These are phyloP conservation scores for Solanum etuberosum DNA, from an alignment of 257 asterid species.

Conservation along the genomic window DNA sequence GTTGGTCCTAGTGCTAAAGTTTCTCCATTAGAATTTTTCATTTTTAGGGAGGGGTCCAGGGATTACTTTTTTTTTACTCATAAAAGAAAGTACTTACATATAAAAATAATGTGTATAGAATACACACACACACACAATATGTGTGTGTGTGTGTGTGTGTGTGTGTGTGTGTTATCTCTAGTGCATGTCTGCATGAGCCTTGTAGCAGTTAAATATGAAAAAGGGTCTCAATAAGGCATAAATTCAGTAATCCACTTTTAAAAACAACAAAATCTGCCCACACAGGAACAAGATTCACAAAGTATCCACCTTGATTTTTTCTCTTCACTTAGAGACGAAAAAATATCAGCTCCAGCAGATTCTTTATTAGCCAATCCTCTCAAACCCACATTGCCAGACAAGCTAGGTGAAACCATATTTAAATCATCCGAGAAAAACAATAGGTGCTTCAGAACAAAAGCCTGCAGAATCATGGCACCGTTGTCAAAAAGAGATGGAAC, in stretches of 20 bases:
- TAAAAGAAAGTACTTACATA: neutral
- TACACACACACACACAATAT: neutral
- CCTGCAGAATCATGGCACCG: slow-evolving; percentile 50
- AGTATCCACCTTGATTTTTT: slow-evolving; percentile 25
- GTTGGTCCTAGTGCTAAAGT: neutral
- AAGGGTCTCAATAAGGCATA: neutral
- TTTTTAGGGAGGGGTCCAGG: neutral
- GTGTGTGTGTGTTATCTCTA: neutral
- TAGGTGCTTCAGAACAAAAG: slow-evolving; percentile 85
- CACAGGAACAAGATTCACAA: neutral
- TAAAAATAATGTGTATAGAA: neutral
- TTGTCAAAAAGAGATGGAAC: slow-evolving; percentile 8
- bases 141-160: too few relatives aligned
- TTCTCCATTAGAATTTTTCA: neutral
- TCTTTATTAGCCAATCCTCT: slow-evolving; percentile 31
- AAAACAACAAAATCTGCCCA: neutral
- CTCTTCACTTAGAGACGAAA: slow-evolving; percentile 63
- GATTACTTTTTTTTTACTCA: neutral
- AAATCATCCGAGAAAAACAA: slow-evolving; percentile 51
- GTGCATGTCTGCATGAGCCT: neutral
- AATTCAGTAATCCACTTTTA: neutral
- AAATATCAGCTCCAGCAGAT: slow-evolving; percentile 46
- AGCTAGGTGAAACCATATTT: slow-evolving; percentile 19
- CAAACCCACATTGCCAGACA: slow-evolving; percentile 15
- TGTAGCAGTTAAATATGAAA: neutral